Base-by-base conservation (phyloP, 2,329 filamentous ascomycete genomes). In the Tolypocladium pustulatum region DNA sequence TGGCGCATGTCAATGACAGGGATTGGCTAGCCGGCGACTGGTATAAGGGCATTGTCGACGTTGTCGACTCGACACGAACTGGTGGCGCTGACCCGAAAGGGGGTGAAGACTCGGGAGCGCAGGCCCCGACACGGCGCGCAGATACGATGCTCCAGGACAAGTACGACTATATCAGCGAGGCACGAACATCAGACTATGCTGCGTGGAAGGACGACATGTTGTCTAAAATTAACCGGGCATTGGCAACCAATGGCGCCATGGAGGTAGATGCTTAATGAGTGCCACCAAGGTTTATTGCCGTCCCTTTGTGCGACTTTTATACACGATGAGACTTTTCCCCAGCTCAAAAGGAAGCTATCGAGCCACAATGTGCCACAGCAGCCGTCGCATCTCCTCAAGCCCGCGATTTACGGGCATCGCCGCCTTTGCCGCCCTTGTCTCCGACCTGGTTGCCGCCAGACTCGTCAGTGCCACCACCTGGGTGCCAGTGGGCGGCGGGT, bases 81-180 rank as follows among this genome's bases (percentile, higher is more conserved):
- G 70, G 65, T 2, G 71, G 73, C 30, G 72, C 70, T 3, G 72
- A 72, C 38, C 63, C 64, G 59, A 69, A 72, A 36, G 63, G 61
- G 53, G 59, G 64, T 30, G 65, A 65, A 12, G 71, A 66, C 49
- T 58, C 57, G 3, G 62, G 61, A 27, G 63, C 67, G 61, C 75
- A 71, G 60, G 67, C 73, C 41, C 74, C 78, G 59, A 68, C 78
- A 34, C 72, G 84, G 71, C 70, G 78, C 59, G 74, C 78, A 10
- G 82, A 85, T 62, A 88, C 85, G 2, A 91, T 91, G 88, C 83
- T 92, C 65, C 88, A 91, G 70, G 85, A 87, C 62, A 80, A 81
- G 54, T 86, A 89, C 65, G 87, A 91, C 66, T 90, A 86, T 66
- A 71, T 92, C 65, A 86, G 85, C 62, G 83, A 86, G 55, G 75